phyloP scores from a whole-genome alignment of 164 flowering plant species.

The Saururus chinensis region DNA sequence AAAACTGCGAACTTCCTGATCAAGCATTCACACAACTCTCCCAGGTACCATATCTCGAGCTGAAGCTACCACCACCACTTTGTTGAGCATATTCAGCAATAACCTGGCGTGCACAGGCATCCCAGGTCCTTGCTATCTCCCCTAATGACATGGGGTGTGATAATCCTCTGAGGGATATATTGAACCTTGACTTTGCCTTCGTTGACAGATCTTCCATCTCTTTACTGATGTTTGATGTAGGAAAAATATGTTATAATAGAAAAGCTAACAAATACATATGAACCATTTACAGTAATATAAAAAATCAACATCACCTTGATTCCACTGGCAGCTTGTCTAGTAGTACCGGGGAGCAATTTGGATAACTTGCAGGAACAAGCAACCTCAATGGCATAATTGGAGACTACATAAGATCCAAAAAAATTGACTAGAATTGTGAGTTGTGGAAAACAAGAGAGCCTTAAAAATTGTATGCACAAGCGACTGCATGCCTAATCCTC shows the following conservation, averaged over 20 bases:
- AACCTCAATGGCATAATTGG: conserved; percentile 69
- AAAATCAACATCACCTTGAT: conserved; percentile 40
- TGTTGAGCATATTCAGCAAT: conserved; percentile 58
- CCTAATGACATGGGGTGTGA: conserved; percentile 69
- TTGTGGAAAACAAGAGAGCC: not conserved
- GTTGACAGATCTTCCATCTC: conserved; percentile 64
- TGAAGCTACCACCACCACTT: conserved; percentile 81
- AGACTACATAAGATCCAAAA: conserved; percentile 44
- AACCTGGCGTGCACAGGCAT: conserved; percentile 64
- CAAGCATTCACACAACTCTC: conserved; percentile 48
- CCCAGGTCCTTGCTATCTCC: conserved; percentile 85
- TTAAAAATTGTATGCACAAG: not conserved
- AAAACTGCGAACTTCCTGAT: not conserved
- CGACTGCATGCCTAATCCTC: conserved; percentile 1
- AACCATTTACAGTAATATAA: not conserved
- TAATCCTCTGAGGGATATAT: conserved; percentile 53
- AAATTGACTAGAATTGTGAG: not conserved
- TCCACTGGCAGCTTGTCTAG: conserved; percentile 79
- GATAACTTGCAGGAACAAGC: conserved; percentile 80
- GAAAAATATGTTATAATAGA: not conserved
- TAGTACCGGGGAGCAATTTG: conserved; percentile 70
- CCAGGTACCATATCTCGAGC: conserved; percentile 80
- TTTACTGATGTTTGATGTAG: conserved; percentile 26
- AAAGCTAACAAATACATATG: too few relatives aligned
- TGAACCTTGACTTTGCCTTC: conserved; percentile 61